Base-by-base conservation (phyloP, 202 grass and related monocot genomes). In the Setaria viridis region DNA sequence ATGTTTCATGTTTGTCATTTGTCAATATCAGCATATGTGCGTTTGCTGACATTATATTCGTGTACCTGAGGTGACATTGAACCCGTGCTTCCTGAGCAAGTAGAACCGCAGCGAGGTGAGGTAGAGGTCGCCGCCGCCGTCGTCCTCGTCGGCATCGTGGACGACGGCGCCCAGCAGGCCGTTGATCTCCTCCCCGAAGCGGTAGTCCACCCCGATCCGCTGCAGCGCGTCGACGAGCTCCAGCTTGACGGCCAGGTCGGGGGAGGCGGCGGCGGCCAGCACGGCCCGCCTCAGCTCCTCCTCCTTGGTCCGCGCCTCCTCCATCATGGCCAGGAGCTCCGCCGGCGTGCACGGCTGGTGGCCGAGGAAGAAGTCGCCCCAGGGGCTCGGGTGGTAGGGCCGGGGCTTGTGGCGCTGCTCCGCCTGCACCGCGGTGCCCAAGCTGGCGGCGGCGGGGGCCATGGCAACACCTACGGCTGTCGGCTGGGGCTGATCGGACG, bases 331-430 rank as follows among this genome's bases (percentile, higher is more conserved):
- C 56, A 25, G 9, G 17, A 33, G 46, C 54, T 82, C 39, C 15
- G 63, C 9, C 33, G 64, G 64, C 7, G 64, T 34, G 30, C 30
- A 82, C 17, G 80, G 67, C 21, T 9, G 57, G 53, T 82, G 67
- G 54, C 29, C 8, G 39, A 82, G 80, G 80, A 82, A 72, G 80
- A 82, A 82, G 9, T 71, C 68, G 54, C 80, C 80, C 80, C 67
- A 82, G 15, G 67, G 80, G 67, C 80, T 82, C 0, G 80, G 80
- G 54, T 20, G 17, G 19, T 16, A 50, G 11, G 37, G 39, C 21
- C 25, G 39, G 53, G 80, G 80, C 80, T 48, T 72, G 43, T 46
- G 43, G 8, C 43, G 43, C 43, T 46, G 43, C 43, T 46, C 43
- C 43, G 43, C 43, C 43, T 46, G 43, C 43, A 46, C 43, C 43